Conservation (phyloP, 495 filamentous ascomycete species). For the Talaromyces wortmannii region DNA sequence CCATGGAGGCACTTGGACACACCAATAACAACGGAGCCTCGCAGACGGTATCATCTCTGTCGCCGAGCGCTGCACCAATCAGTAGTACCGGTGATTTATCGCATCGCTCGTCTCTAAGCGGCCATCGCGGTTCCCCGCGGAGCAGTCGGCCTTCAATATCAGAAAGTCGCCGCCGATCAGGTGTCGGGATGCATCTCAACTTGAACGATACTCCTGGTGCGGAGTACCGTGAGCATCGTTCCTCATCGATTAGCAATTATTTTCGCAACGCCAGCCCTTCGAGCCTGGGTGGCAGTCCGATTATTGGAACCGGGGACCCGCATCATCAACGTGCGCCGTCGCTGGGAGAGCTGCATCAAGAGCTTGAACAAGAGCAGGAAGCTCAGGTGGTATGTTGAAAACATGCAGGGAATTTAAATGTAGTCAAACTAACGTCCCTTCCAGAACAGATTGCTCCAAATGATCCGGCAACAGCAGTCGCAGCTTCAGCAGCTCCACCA, state of each 20-base stretch:
- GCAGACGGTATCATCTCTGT: constrained; percentile 35
- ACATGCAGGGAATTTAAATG: background rate
- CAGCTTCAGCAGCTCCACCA: constrained; percentile 65
- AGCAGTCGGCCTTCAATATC: constrained; percentile 44
- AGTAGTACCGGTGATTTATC: constrained; percentile 52
- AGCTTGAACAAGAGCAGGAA: constrained; percentile 92
- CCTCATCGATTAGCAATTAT: constrained; percentile 38
- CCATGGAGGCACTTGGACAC: constrained; percentile 16
- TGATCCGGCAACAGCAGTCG: constrained; percentile 82
- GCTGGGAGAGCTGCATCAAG: constrained; percentile 91
- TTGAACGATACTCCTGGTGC: constrained; percentile 67
- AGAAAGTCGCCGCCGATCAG: constrained; percentile 51
- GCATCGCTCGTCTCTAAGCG: constrained; percentile 51
- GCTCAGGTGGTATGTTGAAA: constrained; percentile 67
- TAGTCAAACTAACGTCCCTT: constrained; percentile 4
- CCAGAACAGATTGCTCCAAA: constrained; percentile 82
- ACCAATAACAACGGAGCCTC: constrained; percentile 15
- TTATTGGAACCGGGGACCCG: constrained; percentile 48
- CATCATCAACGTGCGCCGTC: constrained; percentile 70
- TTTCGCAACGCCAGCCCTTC: constrained; percentile 51
- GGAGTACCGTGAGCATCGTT: constrained; percentile 36
- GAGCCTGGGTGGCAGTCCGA: constrained; percentile 49
- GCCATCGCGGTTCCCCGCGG: constrained; percentile 47
- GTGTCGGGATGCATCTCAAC: constrained; percentile 66
- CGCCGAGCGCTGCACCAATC: constrained; percentile 59